phyloP scores from a whole-genome alignment of 768 basidiomycete genomes.

The Rubroboletus pulcherrimus region DNA sequence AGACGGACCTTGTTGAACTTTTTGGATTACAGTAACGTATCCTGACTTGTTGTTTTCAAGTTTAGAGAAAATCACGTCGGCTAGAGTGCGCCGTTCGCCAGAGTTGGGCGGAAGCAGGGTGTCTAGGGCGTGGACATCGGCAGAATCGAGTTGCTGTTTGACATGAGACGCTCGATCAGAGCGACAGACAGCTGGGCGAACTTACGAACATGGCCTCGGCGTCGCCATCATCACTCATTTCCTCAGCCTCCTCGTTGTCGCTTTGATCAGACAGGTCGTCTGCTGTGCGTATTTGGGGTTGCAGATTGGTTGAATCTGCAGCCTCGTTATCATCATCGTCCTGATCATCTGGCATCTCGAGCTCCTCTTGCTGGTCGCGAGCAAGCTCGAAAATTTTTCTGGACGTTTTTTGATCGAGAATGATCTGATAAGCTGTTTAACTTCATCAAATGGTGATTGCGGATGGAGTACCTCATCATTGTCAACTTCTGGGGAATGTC shows the following conservation, averaged over 20 bases:
- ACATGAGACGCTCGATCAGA: constrained; percentile 3
- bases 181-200: constrained; percentile 5
- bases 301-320: constrained; percentile 25
- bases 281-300: constrained; percentile 25
- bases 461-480: constrained; percentile 50
- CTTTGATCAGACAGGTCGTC: constrained; percentile 60
- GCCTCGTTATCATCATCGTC: constrained; percentile 38
- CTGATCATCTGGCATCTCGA: constrained; percentile 61
- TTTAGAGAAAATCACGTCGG: constrained; percentile 96
- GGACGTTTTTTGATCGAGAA: constrained; percentile 79
- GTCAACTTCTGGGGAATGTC: constrained; percentile 44
- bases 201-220: constrained; percentile 63
- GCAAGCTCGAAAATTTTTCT: constrained; percentile 89
- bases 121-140: constrained; percentile 84
- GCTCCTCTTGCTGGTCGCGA: constrained; percentile 87
- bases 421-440: constrained; percentile 41
- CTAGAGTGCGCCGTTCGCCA: constrained; percentile 78
- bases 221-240: constrained; percentile 29
- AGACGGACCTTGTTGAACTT: constrained; percentile 52
- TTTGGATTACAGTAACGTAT: constrained; percentile 53
- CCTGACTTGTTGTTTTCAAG: constrained; percentile 63
- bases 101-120: constrained; percentile 71
- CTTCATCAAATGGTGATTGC: background rate
- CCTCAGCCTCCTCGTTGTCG: constrained; percentile 34
- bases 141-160: constrained; percentile 80